Conservation (phyloP, 345 rosid species). For the Raphanus sativus region DNA sequence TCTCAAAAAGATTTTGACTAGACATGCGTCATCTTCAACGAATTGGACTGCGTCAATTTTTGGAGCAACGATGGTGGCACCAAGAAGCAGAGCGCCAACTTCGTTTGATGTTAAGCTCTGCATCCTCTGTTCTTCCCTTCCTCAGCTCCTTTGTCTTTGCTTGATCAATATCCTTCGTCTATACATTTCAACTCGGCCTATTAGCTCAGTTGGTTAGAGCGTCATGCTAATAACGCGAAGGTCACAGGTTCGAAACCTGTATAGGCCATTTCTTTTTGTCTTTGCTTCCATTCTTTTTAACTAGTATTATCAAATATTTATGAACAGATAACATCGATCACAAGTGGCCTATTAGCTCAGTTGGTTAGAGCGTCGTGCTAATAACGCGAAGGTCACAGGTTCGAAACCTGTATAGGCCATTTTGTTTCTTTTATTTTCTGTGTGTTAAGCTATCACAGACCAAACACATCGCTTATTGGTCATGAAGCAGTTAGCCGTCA, state of each 20-base stretch:
- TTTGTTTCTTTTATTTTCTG: no score
- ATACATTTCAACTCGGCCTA: slow-evolving; percentile 1
- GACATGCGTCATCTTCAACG: slow-evolving; percentile 7
- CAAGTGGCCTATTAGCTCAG: slow-evolving; percentile 54
- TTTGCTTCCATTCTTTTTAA: not conserved
- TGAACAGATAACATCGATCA: no score
- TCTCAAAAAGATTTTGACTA: not conserved
- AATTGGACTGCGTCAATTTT: not conserved
- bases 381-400: slow-evolving; percentile 94
- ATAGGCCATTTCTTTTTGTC: slow-evolving; percentile 33
- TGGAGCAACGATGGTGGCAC: not conserved
- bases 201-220: slow-evolving; percentile 90
- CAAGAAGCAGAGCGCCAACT: not conserved
- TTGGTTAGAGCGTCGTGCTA: slow-evolving; percentile 96
- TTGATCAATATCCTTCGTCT: no score
- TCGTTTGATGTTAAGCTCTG: not conserved
- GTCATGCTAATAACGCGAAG: slow-evolving; percentile 98
- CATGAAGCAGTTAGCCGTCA: no score
- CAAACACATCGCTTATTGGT: no score
- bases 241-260: slow-evolving; percentile 79
- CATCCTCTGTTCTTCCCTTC: not conserved
- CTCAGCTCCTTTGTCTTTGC: no score
- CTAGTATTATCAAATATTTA: no score
- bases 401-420: slow-evolving; percentile 64
- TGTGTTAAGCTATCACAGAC: no score